Evolutionary conservation across 78 protist genomes (phyloP).

Genomic region (Pelomyxa schiedti): DNA sequence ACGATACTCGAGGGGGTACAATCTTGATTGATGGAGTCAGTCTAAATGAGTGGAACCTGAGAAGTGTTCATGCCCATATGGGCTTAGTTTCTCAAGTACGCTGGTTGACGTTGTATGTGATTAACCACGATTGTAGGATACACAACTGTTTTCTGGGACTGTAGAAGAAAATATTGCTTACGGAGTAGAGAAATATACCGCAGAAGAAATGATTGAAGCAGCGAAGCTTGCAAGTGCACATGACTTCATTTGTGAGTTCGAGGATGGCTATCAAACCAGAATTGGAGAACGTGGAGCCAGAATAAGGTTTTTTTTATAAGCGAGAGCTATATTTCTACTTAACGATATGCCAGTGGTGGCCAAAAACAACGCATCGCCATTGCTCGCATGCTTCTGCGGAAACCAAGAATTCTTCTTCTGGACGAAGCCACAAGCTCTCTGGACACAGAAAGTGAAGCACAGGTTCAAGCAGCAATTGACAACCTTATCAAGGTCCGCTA

Average conservation of each 20-base stretch:
- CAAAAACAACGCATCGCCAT: constrained; percentile 88
- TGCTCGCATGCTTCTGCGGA: constrained; percentile 82
- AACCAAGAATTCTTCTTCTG: constrained; percentile 79
- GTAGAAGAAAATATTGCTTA: constrained; percentile 75
- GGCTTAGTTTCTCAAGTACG: constrained; percentile 78
- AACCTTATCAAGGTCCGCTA: constrained; percentile 35
- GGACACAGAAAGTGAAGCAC: constrained; percentile 34
- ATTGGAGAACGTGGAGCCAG: constrained; percentile 74
- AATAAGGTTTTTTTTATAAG: constrained; percentile 77
- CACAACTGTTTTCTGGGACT: constrained; percentile 59
- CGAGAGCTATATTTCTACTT: no score
- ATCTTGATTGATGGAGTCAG: constrained; percentile 59
- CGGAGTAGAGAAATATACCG: constrained; percentile 36
- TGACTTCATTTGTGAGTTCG: constrained; percentile 68
- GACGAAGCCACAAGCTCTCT: constrained; percentile 75
- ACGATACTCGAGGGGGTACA: constrained; percentile 46
- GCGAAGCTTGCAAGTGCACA: constrained; percentile 73
- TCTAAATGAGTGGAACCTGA: constrained; percentile 15
- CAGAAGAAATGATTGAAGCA: constrained; percentile 28
- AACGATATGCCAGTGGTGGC: no score
- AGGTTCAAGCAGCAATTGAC: constrained; percentile 74
- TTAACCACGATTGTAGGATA: constrained; percentile 81
- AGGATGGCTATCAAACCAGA: constrained; percentile 65
- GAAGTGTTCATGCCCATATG: constrained; percentile 40
- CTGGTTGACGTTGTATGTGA: constrained; percentile 56